Percentiles rank a stretch among this genome's conserved stretches.
phyloP scores from a whole-genome alignment of 345 rosid genomes.

The Salix arbutifolia region DNA sequence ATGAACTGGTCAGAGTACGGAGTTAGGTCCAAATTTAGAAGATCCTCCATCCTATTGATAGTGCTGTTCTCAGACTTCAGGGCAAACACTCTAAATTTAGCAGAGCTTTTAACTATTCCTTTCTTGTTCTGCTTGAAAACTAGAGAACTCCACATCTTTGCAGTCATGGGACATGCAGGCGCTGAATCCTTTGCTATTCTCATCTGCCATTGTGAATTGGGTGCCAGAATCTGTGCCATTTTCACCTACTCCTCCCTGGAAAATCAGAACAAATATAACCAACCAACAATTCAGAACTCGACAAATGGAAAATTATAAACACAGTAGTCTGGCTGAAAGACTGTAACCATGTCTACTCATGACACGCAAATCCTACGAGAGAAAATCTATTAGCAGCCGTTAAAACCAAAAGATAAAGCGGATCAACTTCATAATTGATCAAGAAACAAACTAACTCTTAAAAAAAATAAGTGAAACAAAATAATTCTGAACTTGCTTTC shows the following conservation, averaged over 20 bases:
- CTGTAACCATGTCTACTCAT: neutral
- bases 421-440: neutral
- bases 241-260: constrained; percentile 36
- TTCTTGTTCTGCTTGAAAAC: constrained; percentile 67
- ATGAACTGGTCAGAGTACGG: constrained; percentile 80
- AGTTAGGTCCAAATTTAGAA: constrained; percentile 76
- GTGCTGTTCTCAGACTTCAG: constrained; percentile 62
- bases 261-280: constrained; percentile 6
- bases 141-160: constrained; percentile 64
- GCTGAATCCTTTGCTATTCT: constrained; percentile 53
- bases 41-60: constrained; percentile 64
- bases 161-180: constrained; percentile 36
- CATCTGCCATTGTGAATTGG: constrained; percentile 72
- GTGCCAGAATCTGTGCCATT: constrained; percentile 91
- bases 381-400: neutral
- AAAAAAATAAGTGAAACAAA: too few species aligned
- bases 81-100: constrained; percentile 58
- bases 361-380: neutral
- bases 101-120: constrained; percentile 35
- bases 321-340: neutral
- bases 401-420: neutral
- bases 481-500: too few species aligned
- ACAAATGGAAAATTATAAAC: constrained; percentile 5
- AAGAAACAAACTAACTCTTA: neutral
- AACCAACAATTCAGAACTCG: neutral